phyloP scores from a whole-genome alignment of 257 asterid genomes.

The Solanum corneliomulleri region DNA sequence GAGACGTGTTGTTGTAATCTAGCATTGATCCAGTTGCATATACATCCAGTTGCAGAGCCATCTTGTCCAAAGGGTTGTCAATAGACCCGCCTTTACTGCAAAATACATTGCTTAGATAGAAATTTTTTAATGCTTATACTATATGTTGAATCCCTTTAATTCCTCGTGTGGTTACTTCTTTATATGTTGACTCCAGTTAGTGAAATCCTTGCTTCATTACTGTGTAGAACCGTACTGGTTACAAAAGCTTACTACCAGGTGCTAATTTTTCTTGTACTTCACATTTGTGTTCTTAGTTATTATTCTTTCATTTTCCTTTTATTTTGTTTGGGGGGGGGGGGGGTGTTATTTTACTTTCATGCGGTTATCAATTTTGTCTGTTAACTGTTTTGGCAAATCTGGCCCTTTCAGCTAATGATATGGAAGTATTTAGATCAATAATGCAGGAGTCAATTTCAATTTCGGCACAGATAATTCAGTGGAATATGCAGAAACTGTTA shows the following conservation, averaged over 20 bases:
- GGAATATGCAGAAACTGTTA: conserved; percentile 58
- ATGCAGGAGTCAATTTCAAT: conserved; percentile 86
- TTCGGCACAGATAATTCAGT: conserved; percentile 60
- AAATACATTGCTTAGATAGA: neutral
- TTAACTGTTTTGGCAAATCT: neutral
- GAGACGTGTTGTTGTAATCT: neutral
- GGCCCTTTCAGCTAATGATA: neutral
- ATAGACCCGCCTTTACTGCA: neutral
- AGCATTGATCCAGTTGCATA: neutral
- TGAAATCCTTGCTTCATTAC: neutral
- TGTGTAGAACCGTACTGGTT: neutral
- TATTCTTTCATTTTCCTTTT: neutral
- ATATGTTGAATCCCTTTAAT: neutral
- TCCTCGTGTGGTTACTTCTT: neutral
- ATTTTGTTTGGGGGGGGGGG: neutral
- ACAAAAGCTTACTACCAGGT: neutral
- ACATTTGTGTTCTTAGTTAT: neutral
- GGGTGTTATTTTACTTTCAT: neutral
- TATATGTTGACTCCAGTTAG: neutral
- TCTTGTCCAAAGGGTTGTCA: neutral
- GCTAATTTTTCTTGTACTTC: neutral
- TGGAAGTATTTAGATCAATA: conserved; percentile 49
- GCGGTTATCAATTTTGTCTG: neutral
- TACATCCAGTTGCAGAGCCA: neutral
- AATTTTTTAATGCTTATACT: neutral